Base-by-base conservation (phyloP, 257 asterid genomes). In the Nicotiana paniculata region DNA sequence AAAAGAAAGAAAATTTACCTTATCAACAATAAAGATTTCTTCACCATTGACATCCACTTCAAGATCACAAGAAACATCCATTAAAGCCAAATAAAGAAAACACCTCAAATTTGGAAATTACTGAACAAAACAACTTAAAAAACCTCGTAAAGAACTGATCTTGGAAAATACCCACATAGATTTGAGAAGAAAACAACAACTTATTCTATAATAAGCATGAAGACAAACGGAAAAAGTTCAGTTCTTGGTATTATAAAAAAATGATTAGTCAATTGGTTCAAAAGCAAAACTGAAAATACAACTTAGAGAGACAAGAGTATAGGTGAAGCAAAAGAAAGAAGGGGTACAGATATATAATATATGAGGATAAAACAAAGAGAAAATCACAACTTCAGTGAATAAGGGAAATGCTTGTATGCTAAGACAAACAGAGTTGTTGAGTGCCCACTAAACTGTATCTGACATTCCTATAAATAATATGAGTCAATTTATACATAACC, bases 11-110 rank as follows among this genome's bases (percentile, higher is more conserved):
- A 69, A 28, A 17, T 28, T 78, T 87, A 95, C 99, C 99, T 88
- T 89, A 81, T 95, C 82, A 13, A 95, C 91, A 86, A 90, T 21
- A 91, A 95, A 92, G 84, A 88, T 64, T 89, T 91, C 92, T 88
- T 93, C 97, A 59, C 99, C 99, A 89, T 93, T 95, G 83, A 95
- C 95, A 86, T 95, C 97, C 86, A 95, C 95, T 85, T 91, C 93
- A 86, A 95, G 98, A 86, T 89, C 85, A 83, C 87, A 88, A 82
- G 82, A 72, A 63, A 77, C 90, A 77, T 87, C 95, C 99, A 95
- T 92, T n/a, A 59, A 32, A 85, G 85, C 85, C 84, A 88, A 81
- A 69, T 8, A 48, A 80, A 86, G 30, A 78, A 39, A 86, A 91
- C 90, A 85, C 89, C 86, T 86, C 84, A 89, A 86, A 88, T 81